These are phyloP conservation scores for Oropetium thomaeum DNA, from an alignment of 176 grass and related monocot species.

Conservation along the genomic window DNA sequence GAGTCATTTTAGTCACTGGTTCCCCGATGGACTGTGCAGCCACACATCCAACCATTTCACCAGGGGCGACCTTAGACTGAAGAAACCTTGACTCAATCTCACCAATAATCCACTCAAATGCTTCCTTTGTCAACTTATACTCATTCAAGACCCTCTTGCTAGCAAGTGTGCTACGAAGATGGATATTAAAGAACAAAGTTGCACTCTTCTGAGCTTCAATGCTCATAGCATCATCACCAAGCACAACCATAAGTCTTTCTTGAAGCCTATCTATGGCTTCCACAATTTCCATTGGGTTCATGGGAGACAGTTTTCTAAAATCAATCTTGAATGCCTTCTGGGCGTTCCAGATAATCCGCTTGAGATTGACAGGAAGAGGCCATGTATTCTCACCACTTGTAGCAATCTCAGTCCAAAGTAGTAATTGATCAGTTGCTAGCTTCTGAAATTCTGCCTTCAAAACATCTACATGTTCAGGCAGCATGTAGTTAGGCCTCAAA, in stretches of 20 bases:
- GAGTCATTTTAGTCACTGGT: conserved; percentile 93
- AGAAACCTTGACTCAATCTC: conserved; percentile 96
- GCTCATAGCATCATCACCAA: conserved; percentile 92
- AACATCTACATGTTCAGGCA: conserved; percentile 89
- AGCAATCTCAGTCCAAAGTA: conserved; percentile 79
- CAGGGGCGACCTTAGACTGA: conserved; percentile 85
- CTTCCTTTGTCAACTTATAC: conserved; percentile 86
- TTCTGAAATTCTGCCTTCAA: conserved; percentile 94
- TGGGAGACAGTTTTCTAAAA: conserved; percentile 81
- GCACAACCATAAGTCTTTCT: conserved; percentile 96
- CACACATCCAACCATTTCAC: conserved; percentile 99
- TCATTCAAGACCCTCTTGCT: conserved; percentile 93
- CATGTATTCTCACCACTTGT: conserved; percentile 81
- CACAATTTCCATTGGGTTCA: conserved; percentile 99
- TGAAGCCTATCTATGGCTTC: conserved; percentile 94
- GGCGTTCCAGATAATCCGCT: conserved; percentile 93
- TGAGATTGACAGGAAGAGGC: conserved; percentile 96
- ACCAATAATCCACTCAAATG: conserved; percentile 98
- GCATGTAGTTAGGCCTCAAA: conserved; percentile 91
- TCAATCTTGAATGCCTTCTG: conserved; percentile 98
- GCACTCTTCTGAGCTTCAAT: conserved; percentile 98
- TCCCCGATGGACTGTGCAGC: conserved; percentile 98
- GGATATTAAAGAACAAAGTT: conserved; percentile 94
- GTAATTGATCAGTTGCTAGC: conserved; percentile 80
- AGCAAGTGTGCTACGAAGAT: conserved; percentile 88